Conservation (phyloP, 2,329 filamentous ascomycete species). For the Juglanconis oblonga region DNA sequence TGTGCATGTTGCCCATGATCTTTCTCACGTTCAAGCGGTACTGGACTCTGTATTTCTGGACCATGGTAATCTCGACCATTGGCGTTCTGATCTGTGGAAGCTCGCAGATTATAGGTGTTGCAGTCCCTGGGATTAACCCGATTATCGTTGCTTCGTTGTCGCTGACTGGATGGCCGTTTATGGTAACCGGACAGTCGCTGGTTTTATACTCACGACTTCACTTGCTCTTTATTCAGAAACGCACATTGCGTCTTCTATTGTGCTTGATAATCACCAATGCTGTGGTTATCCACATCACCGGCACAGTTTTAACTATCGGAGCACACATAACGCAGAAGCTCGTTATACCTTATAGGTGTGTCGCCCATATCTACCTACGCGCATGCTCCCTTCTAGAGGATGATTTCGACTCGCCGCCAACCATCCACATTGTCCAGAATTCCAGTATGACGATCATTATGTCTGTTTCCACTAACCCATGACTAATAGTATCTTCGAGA, state of each 20-base stretch:
- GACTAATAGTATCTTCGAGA: constrained; percentile 39
- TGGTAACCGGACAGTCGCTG: constrained; percentile 54
- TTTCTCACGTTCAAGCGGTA: constrained; percentile 8
- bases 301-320: constrained; percentile 47
- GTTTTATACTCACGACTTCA: constrained; percentile 56
- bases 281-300: constrained; percentile 45
- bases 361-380: not conserved
- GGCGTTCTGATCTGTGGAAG: constrained; percentile 4
- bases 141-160: not conserved
- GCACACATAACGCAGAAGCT: constrained; percentile 25
- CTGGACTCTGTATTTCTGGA: constrained; percentile 9
- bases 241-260: constrained; percentile 42
- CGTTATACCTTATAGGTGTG: not conserved
- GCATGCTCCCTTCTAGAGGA: not conserved
- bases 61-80: not conserved
- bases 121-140: not conserved
- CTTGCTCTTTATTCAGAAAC: constrained; percentile 45
- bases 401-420: no score
- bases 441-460: constrained; percentile 2
- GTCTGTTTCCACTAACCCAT: no score
- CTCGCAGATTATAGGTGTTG: not conserved
- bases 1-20: constrained; percentile 1
- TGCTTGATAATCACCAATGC: constrained; percentile 50
- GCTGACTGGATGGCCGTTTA: constrained; percentile 46
- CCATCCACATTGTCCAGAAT: not conserved